These are phyloP conservation scores for Ophiostoma populinum DNA, from an alignment of 2,329 filamentous ascomycete species.

Conservation along the genomic window DNA sequence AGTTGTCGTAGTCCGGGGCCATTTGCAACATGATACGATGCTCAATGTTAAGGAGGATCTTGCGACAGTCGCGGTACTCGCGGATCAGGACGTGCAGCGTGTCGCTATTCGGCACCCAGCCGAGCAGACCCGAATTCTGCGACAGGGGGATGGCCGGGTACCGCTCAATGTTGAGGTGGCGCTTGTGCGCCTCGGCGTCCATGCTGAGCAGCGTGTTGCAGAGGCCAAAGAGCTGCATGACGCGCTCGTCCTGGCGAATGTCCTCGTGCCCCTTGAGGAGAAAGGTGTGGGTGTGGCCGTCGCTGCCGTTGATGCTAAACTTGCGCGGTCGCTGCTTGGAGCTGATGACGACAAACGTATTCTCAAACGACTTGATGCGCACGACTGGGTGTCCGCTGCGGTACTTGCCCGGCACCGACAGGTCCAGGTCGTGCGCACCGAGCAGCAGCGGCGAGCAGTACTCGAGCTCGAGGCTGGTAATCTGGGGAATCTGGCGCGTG, in stretches of 20 bases:
- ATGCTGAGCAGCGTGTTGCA: constrained; percentile 90
- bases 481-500: constrained; percentile 75
- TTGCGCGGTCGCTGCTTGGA: constrained; percentile 94
- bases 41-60: constrained; percentile 97
- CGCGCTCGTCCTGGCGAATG: constrained; percentile 94
- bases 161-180: constrained; percentile 87
- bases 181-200: constrained; percentile 92
- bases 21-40: constrained; percentile 99
- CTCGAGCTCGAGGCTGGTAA: constrained; percentile 82
- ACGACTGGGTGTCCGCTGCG: constrained; percentile 62
- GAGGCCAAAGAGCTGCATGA: constrained; percentile 97
- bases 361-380: constrained; percentile 75
- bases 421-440: constrained; percentile 65
- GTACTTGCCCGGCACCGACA: constrained; percentile 94
- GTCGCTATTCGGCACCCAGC: constrained; percentile 96
- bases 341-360: constrained; percentile 78
- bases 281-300: constrained; percentile 77
- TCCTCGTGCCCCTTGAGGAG: constrained; percentile 97
- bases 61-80: constrained; percentile 91
- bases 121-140: constrained; percentile 84
- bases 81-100: constrained; percentile 92
- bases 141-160: constrained; percentile 96
- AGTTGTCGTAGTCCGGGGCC: constrained; percentile 96
- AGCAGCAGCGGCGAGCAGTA: constrained; percentile 94
- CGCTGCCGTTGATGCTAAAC: constrained; percentile 72